These are phyloP conservation scores for Crinitomyces ghanaensis DNA, from an alignment of 805 yeast genomes.

Conservation along the genomic window DNA sequence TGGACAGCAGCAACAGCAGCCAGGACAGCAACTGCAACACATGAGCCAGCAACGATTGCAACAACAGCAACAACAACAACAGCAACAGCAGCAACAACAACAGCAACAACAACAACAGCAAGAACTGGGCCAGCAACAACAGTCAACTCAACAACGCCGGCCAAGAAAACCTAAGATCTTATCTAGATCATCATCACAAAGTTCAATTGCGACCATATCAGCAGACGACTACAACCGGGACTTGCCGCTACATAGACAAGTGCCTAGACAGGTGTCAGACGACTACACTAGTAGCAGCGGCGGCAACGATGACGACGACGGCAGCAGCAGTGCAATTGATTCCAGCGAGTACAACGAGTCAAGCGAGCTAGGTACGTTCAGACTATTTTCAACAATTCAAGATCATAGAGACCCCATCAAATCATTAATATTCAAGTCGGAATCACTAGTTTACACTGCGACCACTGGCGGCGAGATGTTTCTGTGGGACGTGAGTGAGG, in stretches of 20 bases:
- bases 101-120: neutral
- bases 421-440: too few species aligned
- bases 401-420: neutral
- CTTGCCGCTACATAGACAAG: too few species aligned
- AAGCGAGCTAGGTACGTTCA: too few species aligned
- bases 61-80: slow-evolving; percentile 2
- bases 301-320: neutral
- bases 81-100: slow-evolving; percentile 1
- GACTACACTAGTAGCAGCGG: too few species aligned
- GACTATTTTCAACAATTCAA: neutral
- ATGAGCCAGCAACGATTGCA: neutral
- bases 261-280: too few species aligned
- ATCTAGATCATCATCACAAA: too few species aligned
- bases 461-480: slow-evolving; percentile 15
- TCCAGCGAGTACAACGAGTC: slow-evolving; percentile 2
- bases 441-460: slow-evolving; percentile 13
- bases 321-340: slow-evolving; percentile 2
- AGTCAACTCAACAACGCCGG: too few species aligned
- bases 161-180: too few species aligned
- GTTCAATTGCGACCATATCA: too few species aligned
- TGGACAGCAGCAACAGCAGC: slow-evolving; percentile 1
- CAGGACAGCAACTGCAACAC: neutral
- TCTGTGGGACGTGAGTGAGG: slow-evolving; percentile 13
- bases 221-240: too few species aligned
- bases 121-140: neutral